phyloP scores from a whole-genome alignment of 495 filamentous ascomycete genomes.

The Apiosordaria backusii region DNA sequence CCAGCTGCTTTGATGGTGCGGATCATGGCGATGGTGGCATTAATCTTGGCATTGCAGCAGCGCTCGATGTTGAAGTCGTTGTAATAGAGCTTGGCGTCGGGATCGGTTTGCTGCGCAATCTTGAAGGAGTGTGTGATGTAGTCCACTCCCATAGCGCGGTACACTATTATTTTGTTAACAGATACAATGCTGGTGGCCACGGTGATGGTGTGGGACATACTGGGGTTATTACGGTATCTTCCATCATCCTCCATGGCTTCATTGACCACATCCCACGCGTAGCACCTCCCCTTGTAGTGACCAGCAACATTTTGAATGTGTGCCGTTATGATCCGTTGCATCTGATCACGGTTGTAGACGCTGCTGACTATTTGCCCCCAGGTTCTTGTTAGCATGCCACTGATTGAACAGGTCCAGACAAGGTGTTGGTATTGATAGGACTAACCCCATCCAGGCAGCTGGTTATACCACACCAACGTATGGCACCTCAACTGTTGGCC shows the following conservation, averaged over 20 bases:
- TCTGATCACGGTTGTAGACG: constrained; percentile 12
- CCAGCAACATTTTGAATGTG: constrained; percentile 50
- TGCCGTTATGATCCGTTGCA: constrained; percentile 15
- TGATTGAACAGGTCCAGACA: not conserved
- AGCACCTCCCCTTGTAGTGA: constrained; percentile 48
- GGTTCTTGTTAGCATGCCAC: no score
- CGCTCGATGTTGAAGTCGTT: constrained; percentile 62
- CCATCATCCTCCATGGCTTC: constrained; percentile 49
- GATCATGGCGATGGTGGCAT: constrained; percentile 43
- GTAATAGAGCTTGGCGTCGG: constrained; percentile 48
- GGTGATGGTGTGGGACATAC: not conserved
- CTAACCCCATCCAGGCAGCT: constrained; percentile 51
- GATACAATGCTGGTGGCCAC: not conserved
- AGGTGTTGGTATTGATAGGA: not conserved
- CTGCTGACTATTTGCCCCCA: constrained; percentile 13
- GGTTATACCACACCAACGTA: constrained; percentile 56
- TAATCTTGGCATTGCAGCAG: constrained; percentile 46
- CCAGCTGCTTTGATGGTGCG: constrained; percentile 39
- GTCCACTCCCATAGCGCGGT: constrained; percentile 39
- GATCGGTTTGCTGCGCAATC: constrained; percentile 36
- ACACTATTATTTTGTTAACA: constrained; percentile 25
- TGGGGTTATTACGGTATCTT: constrained; percentile 34
- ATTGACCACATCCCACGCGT: constrained; percentile 51
- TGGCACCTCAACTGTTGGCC: constrained; percentile 53
- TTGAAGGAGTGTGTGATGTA: constrained; percentile 45